Evolutionary conservation across 148 eudicot genomes (phyloP).

Genomic region (Nepenthes gracilis): DNA sequence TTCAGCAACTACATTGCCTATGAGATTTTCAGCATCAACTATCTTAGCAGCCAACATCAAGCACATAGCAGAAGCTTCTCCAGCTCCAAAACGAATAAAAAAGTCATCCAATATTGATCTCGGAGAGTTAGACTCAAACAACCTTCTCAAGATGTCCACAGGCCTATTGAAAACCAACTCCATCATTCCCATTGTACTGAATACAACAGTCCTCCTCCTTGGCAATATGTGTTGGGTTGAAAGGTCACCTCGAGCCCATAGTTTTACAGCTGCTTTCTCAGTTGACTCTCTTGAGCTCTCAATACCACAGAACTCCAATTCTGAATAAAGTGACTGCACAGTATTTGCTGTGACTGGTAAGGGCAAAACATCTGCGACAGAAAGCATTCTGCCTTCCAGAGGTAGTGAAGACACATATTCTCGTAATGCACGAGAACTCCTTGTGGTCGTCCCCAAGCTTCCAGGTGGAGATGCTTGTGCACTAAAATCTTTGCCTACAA

Average conservation of each 20-base stretch:
- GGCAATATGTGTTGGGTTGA: constrained; percentile 91
- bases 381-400: constrained; percentile 91
- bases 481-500: constrained; percentile 71
- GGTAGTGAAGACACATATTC: constrained; percentile 91
- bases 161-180: constrained; percentile 92
- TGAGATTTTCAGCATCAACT: constrained; percentile 51
- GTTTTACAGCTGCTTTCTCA: constrained; percentile 61
- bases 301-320: constrained; percentile 48
- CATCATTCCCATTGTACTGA: constrained; percentile 99
- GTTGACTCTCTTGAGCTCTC: constrained; percentile 47
- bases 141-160: constrained; percentile 81
- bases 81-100: constrained; percentile 88
- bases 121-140: constrained; percentile 83
- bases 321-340: constrained; percentile 82
- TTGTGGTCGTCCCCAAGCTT: constrained; percentile 42
- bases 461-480: constrained; percentile 56
- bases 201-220: constrained; percentile 75
- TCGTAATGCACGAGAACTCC: constrained; percentile 73
- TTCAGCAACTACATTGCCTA: constrained; percentile 75
- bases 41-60: constrained; percentile 81
- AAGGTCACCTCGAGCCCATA: constrained; percentile 96
- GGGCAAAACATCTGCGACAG: constrained; percentile 81
- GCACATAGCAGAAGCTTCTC: constrained; percentile 96
- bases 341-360: constrained; percentile 64
- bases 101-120: constrained; percentile 84